Conservation (phyloP, 164 flowering plant species). For the Euptelea pleiosperma region DNA sequence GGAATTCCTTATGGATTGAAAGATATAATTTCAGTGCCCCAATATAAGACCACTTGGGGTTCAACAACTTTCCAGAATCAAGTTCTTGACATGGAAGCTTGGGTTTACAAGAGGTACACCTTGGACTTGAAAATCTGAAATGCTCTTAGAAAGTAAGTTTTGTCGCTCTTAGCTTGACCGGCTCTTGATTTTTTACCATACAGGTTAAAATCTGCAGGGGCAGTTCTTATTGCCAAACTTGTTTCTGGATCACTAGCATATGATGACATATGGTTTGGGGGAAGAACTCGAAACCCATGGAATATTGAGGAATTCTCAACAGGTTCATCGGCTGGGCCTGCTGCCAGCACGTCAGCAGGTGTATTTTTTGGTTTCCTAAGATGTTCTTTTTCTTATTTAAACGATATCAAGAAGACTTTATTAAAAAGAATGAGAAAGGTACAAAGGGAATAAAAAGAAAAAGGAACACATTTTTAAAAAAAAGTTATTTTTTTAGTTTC, state of each 20-base stretch:
- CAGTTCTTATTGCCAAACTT: constrained; percentile 87
- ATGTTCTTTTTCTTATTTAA: background rate
- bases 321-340: constrained; percentile 97
- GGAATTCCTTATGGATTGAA: constrained; percentile 95
- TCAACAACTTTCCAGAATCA: constrained; percentile 69
- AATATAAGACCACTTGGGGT: constrained; percentile 88
- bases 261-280: constrained; percentile 98
- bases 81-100: constrained; percentile 81
- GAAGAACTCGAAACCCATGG: constrained; percentile 96
- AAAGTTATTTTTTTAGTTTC: background rate
- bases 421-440: background rate
- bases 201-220: constrained; percentile 83
- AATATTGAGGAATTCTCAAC: constrained; percentile 87
- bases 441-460: background rate
- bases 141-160: background rate
- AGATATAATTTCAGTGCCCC: constrained; percentile 85
- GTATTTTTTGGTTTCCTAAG: constrained; percentile 5
- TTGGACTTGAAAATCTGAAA: background rate
- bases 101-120: constrained; percentile 82
- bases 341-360: constrained; percentile 92
- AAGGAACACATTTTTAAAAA: background rate
- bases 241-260: constrained; percentile 87
- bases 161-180: background rate
- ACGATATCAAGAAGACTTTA: no score
- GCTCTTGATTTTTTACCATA: background rate